phyloP scores from a whole-genome alignment of 129 eudicot genomes.

The Flaveria brownii region DNA sequence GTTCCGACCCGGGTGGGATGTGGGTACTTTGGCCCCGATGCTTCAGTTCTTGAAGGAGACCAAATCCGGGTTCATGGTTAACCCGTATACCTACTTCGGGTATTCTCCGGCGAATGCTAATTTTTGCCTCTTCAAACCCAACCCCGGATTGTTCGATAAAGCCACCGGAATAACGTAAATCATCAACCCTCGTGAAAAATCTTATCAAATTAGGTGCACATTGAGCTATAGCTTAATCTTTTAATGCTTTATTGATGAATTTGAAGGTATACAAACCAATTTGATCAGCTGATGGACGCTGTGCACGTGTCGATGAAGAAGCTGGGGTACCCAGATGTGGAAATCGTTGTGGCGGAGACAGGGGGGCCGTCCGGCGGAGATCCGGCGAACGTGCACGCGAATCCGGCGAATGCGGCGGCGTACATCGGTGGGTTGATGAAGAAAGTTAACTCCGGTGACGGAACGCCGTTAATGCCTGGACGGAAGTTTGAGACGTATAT shows the following conservation, averaged over 20 bases:
- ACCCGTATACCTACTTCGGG: constrained; percentile 90
- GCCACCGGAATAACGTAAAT: constrained; percentile 42
- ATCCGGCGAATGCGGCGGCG: constrained; percentile 57
- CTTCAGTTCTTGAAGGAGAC: constrained; percentile 65
- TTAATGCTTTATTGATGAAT: not conserved
- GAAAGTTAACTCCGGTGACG: constrained; percentile 49
- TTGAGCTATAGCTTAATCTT: not conserved
- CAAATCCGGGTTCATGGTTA: constrained; percentile 77
- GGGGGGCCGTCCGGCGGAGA: constrained; percentile 92
- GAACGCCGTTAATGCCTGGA: constrained; percentile 91
- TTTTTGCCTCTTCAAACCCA: constrained; percentile 48
- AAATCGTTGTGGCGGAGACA: constrained; percentile 81
- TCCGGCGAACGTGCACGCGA: constrained; percentile 51
- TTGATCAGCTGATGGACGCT: constrained; percentile 73
- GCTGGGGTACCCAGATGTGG: constrained; percentile 69
- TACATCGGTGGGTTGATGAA: constrained; percentile 68
- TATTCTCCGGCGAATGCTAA: constrained; percentile 48
- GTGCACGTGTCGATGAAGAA: constrained; percentile 66
- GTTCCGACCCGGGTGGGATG: constrained; percentile 94
- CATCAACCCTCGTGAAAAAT: not conserved
- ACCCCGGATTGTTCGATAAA: constrained; percentile 56
- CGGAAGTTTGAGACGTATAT: constrained; percentile 80
- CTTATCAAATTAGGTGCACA: not conserved
- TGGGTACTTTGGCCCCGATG: constrained; percentile 71
- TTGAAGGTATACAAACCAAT: constrained; percentile 62